Evolutionary conservation across 2,329 filamentous ascomycete genomes (phyloP).

Genomic region (Colletotrichum coccodes): DNA sequence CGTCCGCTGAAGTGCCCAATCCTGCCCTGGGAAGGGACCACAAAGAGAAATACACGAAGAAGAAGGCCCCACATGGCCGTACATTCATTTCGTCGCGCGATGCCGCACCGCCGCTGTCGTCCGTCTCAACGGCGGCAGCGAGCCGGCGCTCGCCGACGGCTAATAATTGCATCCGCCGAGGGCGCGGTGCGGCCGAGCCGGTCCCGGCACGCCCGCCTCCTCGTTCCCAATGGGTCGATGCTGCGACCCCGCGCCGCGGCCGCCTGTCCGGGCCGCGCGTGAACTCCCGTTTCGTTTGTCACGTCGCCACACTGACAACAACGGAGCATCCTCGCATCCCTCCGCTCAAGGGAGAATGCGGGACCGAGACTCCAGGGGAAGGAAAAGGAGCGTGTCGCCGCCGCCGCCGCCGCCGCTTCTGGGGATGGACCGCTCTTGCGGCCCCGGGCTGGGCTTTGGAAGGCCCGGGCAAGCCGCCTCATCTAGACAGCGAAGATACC

Average conservation of each 20-base stretch:
- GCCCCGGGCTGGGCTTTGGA: constrained; percentile 41
- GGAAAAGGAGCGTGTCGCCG: constrained; percentile 7
- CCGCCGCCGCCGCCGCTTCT: constrained; percentile 2
- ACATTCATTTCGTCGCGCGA: constrained; percentile 44
- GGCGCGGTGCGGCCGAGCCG: constrained; percentile 52
- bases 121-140: neutral
- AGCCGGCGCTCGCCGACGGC: constrained; percentile 19
- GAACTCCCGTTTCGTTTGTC: constrained; percentile 33
- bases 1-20: constrained; percentile 49
- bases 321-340: constrained; percentile 22
- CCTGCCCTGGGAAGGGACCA: constrained; percentile 24
- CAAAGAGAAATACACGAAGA: constrained; percentile 20
- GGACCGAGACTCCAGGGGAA: constrained; percentile 32
- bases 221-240: constrained; percentile 60
- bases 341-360: constrained; percentile 14
- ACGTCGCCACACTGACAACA: constrained; percentile 27
- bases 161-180: constrained; percentile 35
- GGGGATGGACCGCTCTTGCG: constrained; percentile 33
- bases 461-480: constrained; percentile 45
- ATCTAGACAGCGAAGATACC: constrained; percentile 36
- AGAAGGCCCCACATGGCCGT: constrained; percentile 38
- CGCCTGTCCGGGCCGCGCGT: constrained; percentile 20
- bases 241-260: constrained; percentile 58
- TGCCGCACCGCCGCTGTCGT: neutral
- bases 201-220: constrained; percentile 45